A percentile compares a stretch with the other conserved stretches of the same genome.
Evolutionary conservation across 2,329 filamentous ascomycete species (phyloP).

Genomic region (Colletotrichum tofieldiae): DNA sequence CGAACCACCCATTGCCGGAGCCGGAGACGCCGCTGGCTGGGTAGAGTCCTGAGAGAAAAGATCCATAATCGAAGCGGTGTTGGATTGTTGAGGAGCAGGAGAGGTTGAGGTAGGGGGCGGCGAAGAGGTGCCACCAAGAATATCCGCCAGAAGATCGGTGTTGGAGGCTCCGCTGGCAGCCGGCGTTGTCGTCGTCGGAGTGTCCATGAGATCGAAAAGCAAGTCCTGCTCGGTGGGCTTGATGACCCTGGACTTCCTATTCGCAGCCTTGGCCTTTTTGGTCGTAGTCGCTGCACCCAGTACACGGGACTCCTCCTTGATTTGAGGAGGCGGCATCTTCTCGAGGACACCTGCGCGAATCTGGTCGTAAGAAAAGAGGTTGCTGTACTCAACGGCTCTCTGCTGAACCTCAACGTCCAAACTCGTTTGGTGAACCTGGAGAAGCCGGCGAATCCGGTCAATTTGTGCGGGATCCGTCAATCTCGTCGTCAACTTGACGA

Average conservation of each 20-base stretch:
- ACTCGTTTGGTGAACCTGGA: constrained; percentile 85
- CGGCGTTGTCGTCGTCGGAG: constrained; percentile 68
- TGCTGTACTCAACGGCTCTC: constrained; percentile 93
- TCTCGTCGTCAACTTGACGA: constrained; percentile 95
- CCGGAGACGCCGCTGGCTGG: constrained; percentile 48
- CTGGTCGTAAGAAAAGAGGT: constrained; percentile 91
- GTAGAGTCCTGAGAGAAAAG: constrained; percentile 72
- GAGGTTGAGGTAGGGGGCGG: constrained; percentile 59
- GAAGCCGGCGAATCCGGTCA: constrained; percentile 84
- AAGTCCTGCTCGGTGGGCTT: constrained; percentile 94
- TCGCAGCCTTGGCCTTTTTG: constrained; percentile 77
- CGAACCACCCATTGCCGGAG: constrained; percentile 54
- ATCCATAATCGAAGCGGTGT: constrained; percentile 88
- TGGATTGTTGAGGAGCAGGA: constrained; percentile 69
- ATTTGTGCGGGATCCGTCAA: constrained; percentile 88
- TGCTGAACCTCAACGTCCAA: constrained; percentile 97
- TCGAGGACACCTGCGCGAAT: constrained; percentile 92
- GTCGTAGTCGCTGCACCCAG: constrained; percentile 80
- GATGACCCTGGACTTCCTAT: constrained; percentile 81
- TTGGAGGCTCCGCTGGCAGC: constrained; percentile 75
- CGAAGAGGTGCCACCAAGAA: constrained; percentile 82
- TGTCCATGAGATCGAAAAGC: constrained; percentile 91
- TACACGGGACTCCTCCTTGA: constrained; percentile 94
- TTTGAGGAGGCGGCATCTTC: constrained; percentile 98
- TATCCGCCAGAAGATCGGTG: constrained; percentile 91